These are phyloP conservation scores for Quercus wislizeni DNA, from an alignment of 306 rosid genomes.

Conservation along the genomic window DNA sequence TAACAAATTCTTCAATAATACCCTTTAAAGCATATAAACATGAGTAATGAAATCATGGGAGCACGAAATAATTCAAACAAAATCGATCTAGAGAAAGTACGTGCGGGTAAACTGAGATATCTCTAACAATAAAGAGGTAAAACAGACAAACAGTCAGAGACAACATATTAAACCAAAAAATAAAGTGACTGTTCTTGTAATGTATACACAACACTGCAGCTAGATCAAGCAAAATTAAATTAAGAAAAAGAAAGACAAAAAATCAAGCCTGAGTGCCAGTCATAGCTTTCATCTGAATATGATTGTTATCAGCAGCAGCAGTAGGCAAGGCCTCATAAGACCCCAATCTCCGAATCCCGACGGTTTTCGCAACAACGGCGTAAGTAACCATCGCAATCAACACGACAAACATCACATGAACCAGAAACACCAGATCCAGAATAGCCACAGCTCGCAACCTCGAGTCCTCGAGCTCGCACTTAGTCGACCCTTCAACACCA, in stretches of 20 bases:
- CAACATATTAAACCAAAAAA: neutral
- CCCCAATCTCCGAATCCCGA: constrained; percentile 53
- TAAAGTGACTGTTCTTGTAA: neutral
- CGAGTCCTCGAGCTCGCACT: constrained; percentile 83
- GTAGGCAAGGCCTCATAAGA: constrained; percentile 78
- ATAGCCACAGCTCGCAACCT: constrained; percentile 73
- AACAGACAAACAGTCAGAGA: neutral
- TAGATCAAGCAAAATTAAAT: neutral
- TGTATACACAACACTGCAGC: neutral
- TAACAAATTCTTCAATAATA: neutral
- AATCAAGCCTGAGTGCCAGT: constrained; percentile 88
- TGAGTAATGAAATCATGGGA: no score
- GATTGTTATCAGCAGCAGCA: constrained; percentile 38
- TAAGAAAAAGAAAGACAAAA: neutral
- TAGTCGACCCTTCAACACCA: constrained; percentile 84
- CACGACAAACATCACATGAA: constrained; percentile 61
- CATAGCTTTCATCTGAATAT: constrained; percentile 89
- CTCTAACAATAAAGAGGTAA: neutral
- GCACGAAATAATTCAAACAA: no score
- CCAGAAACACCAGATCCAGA: constrained; percentile 65
- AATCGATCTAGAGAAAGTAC: neutral
- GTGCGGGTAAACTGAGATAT: neutral
- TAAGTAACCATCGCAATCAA: constrained; percentile 48
- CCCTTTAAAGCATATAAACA: neutral
- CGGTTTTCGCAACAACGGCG: constrained; percentile 40